Base-by-base conservation (phyloP, 306 rosid genomes). In the Vigna hirtella region DNA sequence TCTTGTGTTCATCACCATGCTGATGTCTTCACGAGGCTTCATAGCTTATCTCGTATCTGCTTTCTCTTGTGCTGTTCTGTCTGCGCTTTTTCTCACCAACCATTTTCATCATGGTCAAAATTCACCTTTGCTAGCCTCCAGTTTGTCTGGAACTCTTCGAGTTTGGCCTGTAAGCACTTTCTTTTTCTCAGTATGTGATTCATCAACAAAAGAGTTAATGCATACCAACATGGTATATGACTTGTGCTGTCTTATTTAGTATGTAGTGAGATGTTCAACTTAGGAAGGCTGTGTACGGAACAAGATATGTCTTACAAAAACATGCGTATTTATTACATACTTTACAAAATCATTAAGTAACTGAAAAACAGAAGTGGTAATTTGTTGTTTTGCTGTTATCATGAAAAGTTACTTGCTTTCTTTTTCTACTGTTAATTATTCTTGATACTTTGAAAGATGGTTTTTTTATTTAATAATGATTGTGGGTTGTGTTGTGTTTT, bases 161-260 rank as follows among this genome's bases (percentile, higher is more conserved):
- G 83, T 84, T 74, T 95, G 99, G 99, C 99, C 98, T 0, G 99
- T 95, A 80, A 0, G 88, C 73, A 32, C 6, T 36, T 14, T 16
- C 15, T 12, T 2, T 10, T 40, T 7, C 9, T 74, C 15, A 63
- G 36, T 3, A n/a, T 1, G 24, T 66, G 9, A 36, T 36, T 36
- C 6, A 36, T 36, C 9, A 36, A 36, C 42, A 36, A 36, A 36
- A 36, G 42, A 22, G 4, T 11, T 76, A 38, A 43, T 81, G 56
- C 55, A 26, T 61, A 13, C 9, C 36, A 57, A 10, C 9, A 22
- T 56, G 14, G 18, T 43, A 51, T 45, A 12, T 45, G 50, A 3
- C 15, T 11, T 45, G 15, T 10, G 16, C 3, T 12, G 5, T 45
- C 15, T 45, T 1, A 45, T 45, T 45, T 10, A 11, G 15, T 45